Conservation (phyloP, 164 flowering plant species). For the Magnolia kwangsiensis region DNA sequence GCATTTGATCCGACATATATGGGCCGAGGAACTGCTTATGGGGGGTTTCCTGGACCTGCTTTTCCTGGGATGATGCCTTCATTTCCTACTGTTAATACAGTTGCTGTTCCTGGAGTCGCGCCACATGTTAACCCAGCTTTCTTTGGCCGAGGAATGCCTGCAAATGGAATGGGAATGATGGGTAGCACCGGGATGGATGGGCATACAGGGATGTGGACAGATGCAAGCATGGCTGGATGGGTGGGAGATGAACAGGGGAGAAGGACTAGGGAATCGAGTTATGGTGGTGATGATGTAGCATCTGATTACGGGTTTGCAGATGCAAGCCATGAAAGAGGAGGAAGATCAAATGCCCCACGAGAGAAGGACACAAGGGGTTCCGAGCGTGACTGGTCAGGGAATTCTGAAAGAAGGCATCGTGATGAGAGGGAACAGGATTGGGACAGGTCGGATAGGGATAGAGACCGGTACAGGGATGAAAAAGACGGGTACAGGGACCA, state of each 20-base stretch:
- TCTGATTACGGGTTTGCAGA: conserved; percentile 71
- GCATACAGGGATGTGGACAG: conserved; percentile 65
- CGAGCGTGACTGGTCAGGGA: conserved; percentile 61
- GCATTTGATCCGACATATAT: conserved; percentile 68
- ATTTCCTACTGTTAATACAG: conserved; percentile 53
- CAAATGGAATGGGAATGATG: conserved; percentile 75
- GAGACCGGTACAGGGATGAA: conserved; percentile 13
- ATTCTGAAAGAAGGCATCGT: conserved; percentile 53
- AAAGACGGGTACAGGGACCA: conserved; percentile 21
- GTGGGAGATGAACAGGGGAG: conserved; percentile 48
- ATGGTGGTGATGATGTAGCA: conserved; percentile 67
- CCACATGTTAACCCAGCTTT: conserved; percentile 83
- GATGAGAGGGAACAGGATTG: conserved; percentile 56
- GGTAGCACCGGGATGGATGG: conserved; percentile 59
- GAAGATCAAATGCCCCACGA: conserved; percentile 44
- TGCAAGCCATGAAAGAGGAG: conserved; percentile 51
- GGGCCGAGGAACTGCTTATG: conserved; percentile 70
- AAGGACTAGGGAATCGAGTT: conserved; percentile 61
- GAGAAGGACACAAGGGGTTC: conserved; percentile 58
- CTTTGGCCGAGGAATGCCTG: conserved; percentile 60
- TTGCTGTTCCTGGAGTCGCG: conserved; percentile 66
- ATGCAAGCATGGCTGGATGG: conserved; percentile 66
- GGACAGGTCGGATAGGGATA: conserved; percentile 62
- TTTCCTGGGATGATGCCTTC: conserved; percentile 72
- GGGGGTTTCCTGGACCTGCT: conserved; percentile 58